Conservation (phyloP, 2,329 filamentous ascomycete genomes). For the Phaeophleospora eucalypticola region DNA sequence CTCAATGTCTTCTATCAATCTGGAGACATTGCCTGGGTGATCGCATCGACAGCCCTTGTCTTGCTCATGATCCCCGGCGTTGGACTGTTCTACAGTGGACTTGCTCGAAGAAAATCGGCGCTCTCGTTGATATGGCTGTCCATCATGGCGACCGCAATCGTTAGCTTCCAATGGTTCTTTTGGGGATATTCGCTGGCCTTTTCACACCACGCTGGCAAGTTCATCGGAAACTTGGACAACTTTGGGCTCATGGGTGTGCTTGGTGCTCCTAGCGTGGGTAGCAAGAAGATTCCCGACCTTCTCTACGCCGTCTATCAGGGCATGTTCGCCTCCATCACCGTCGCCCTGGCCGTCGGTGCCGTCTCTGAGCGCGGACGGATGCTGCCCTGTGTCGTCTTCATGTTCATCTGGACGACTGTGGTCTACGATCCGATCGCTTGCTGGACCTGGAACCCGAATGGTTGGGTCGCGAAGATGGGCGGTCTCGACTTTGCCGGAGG, state of each 20-base stretch:
- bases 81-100: constrained; percentile 88
- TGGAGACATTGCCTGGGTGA: constrained; percentile 80
- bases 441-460: constrained; percentile 86
- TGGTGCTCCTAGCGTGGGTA: constrained; percentile 70
- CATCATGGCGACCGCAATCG: constrained; percentile 73
- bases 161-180: constrained; percentile 92
- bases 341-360: constrained; percentile 78
- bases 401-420: constrained; percentile 86
- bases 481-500: constrained; percentile 86
- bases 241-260: constrained; percentile 75
- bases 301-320: constrained; percentile 82
- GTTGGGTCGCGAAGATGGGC: constrained; percentile 76
- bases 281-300: constrained; percentile 70
- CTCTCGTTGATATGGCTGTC: constrained; percentile 81
- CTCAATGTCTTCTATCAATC: constrained; percentile 85
- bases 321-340: constrained; percentile 84
- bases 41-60: constrained; percentile 65
- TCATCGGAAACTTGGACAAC: constrained; percentile 74
- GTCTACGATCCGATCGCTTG: constrained; percentile 92
- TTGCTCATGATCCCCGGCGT: constrained; percentile 91
- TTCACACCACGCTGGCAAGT: constrained; percentile 70
- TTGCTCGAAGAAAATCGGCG: constrained; percentile 83
- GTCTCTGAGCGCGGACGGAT: constrained; percentile 84
- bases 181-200: constrained; percentile 86
- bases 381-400: constrained; percentile 84